Conservation (phyloP, 805 yeast species). For the Wickerhamiella domercqiae region DNA sequence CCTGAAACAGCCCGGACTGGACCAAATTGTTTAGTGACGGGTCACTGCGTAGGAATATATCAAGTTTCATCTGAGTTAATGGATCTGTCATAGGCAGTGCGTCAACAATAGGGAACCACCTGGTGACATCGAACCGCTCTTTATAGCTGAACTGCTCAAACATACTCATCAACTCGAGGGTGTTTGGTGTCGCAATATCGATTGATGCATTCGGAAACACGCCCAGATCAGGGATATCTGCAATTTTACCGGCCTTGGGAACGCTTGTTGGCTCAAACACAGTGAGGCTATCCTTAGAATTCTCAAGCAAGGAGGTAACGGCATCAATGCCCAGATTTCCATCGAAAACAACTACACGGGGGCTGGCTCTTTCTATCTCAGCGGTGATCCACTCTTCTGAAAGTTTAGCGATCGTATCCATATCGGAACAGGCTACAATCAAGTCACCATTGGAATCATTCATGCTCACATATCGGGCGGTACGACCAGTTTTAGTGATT, state of each 20-base stretch:
- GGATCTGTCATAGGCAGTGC: slow-evolving; percentile 31
- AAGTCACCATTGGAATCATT: slow-evolving; percentile 50
- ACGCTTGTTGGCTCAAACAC: slow-evolving; percentile 69
- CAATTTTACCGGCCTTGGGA: slow-evolving; percentile 40
- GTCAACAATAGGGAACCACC: slow-evolving; percentile 68
- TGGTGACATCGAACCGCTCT: slow-evolving; percentile 35
- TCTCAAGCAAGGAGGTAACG: slow-evolving; percentile 25
- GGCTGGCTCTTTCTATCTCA: slow-evolving; percentile 29
- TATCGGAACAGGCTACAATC: slow-evolving; percentile 68
- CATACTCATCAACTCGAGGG: slow-evolving; percentile 41
- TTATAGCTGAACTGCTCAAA: slow-evolving; percentile 33
- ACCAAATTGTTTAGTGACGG: slow-evolving; percentile 21
- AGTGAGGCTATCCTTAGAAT: slow-evolving; percentile 16
- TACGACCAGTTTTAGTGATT: slow-evolving; percentile 21
- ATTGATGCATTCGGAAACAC: slow-evolving; percentile 35
- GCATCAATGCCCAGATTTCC: slow-evolving; percentile 43
- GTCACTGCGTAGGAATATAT: slow-evolving; percentile 15
- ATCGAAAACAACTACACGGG: slow-evolving; percentile 45
- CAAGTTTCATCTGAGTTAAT: slow-evolving; percentile 19
- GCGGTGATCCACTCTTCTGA: slow-evolving; percentile 29
- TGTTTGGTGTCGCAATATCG: slow-evolving; percentile 52
- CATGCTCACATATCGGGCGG: slow-evolving; percentile 63
- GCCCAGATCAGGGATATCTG: slow-evolving; percentile 21
- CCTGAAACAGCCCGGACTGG: slow-evolving; percentile 35
- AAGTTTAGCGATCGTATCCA: slow-evolving; percentile 48